Percentiles rank a stretch among this genome's conserved stretches.
These are phyloP conservation scores for Pestalotiopsis sp. DNA, from an alignment of 2,329 filamentous ascomycete species.

Conservation along the genomic window DNA sequence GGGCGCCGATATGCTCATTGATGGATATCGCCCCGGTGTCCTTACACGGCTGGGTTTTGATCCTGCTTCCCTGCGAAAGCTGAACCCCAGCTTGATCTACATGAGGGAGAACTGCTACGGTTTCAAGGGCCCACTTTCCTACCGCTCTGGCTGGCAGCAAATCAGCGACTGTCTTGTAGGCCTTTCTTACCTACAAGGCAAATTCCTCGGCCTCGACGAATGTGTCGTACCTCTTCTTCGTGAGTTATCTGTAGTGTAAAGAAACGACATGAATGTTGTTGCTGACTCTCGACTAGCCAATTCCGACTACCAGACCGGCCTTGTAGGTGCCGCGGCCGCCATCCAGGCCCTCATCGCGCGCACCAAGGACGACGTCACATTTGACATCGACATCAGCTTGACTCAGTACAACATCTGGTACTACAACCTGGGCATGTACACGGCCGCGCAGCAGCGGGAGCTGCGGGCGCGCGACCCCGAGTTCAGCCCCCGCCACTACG, in stretches of 20 bases:
- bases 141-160: constrained; percentile 65
- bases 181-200: constrained; percentile 28
- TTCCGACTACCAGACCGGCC: neutral
- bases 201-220: constrained; percentile 29
- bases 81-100: constrained; percentile 62
- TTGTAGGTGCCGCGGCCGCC: neutral
- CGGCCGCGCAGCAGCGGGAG: constrained; percentile 22
- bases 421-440: constrained; percentile 29
- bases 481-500: constrained; percentile 28
- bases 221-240: constrained; percentile 26
- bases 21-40: constrained; percentile 70
- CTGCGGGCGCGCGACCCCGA: constrained; percentile 27
- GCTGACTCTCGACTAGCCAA: neutral
- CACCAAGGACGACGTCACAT: constrained; percentile 19
- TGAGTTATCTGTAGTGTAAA: neutral
- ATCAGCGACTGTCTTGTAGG: constrained; percentile 38
- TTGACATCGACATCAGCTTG: constrained; percentile 31
- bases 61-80: constrained; percentile 50
- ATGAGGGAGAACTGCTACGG: constrained; percentile 75
- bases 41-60: constrained; percentile 67
- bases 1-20: constrained; percentile 67
- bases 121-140: constrained; percentile 60
- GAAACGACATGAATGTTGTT: too few relatives aligned
- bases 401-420: constrained; percentile 33
- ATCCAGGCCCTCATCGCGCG: neutral